Conservation (phyloP, 2,329 filamentous ascomycete genomes). For the Byssoonygena ceratinophila region DNA sequence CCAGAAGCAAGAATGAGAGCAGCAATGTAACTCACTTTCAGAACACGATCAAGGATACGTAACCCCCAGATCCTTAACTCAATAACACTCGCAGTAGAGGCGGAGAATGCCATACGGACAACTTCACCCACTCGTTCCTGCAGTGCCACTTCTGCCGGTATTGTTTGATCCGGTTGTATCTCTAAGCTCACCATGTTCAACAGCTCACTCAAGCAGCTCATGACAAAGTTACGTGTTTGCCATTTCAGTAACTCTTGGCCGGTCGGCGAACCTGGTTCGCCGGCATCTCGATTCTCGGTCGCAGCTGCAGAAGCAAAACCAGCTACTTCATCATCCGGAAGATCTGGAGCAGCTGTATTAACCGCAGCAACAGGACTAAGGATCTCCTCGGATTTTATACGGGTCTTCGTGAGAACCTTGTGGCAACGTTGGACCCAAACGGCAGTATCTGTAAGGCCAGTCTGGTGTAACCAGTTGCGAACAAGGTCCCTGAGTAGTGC, state of each 20-base stretch:
- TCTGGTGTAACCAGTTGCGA: constrained; percentile 86
- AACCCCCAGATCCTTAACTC: constrained; percentile 83
- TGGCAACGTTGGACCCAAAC: constrained; percentile 87
- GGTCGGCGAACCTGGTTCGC: constrained; percentile 37
- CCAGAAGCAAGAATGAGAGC: neutral
- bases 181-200: constrained; percentile 70
- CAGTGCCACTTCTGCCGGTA: constrained; percentile 63
- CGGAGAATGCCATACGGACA: constrained; percentile 92
- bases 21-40: constrained; percentile 48
- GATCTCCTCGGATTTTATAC: constrained; percentile 50
- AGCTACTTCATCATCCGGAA: constrained; percentile 92
- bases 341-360: constrained; percentile 50
- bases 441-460: constrained; percentile 65
- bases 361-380: constrained; percentile 27
- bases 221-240: constrained; percentile 91
- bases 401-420: constrained; percentile 76
- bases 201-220: constrained; percentile 76
- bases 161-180: constrained; percentile 65
- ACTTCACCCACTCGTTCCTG: constrained; percentile 83
- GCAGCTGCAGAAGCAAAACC: constrained; percentile 75
- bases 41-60: constrained; percentile 82
- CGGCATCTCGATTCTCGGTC: constrained; percentile 48
- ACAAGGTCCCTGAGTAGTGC: constrained; percentile 77
- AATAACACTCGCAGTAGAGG: constrained; percentile 84
- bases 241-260: constrained; percentile 84